Evolutionary conservation across 495 filamentous ascomycete species (phyloP), one percentile per base, ranked within the genome.

Genomic region (Neurospora pannonica): DNA sequence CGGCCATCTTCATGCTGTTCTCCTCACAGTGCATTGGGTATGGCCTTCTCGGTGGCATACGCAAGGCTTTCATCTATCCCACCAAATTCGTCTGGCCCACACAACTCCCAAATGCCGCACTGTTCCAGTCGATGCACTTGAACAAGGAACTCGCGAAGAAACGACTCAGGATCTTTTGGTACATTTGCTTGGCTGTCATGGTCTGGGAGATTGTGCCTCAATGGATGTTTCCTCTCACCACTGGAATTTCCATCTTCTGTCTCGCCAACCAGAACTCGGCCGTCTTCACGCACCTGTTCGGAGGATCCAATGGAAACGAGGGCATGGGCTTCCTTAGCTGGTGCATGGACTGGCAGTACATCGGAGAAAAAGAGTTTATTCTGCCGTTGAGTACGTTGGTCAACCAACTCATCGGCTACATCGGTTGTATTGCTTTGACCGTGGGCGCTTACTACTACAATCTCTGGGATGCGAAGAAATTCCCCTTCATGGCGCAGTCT

Each of bases 251-350:
- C 6, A 83, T 90, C 46, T 86, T 88, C 77, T 89, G 88, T 74
- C 80, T 90, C 11, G 87, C 87, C 7, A 79, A 83, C 1, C 82
- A 83, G 46, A 75, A 85, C 73, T 84, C 79, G 24, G 60, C 72
- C 72, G 86, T 91, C 9, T 90, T 91, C 81, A 88, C 88, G 67
- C 81, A 81, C 67, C 46, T 89, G 19, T 90, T 90, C 60, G 88
- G 88, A 13, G 88, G 87, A 5, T 76, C 87, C 3, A 78, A 79
- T 8, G 85, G 82, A 19, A 88, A 90, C 71, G 87, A 81, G 72
- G 79, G 79, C 4, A 75, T 81, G 82, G 87, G 87, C 1, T 76
- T 88, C 2, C 81, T 89, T 15, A 80, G 80, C 40, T 73, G 87
- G 37, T 81, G 79, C 24, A 81, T 89, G 6, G 87, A 89, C 76